These are phyloP conservation scores for Aureobasidium namibiae DNA, from an alignment of 2,329 filamentous ascomycete genomes.

Conservation along the genomic window DNA sequence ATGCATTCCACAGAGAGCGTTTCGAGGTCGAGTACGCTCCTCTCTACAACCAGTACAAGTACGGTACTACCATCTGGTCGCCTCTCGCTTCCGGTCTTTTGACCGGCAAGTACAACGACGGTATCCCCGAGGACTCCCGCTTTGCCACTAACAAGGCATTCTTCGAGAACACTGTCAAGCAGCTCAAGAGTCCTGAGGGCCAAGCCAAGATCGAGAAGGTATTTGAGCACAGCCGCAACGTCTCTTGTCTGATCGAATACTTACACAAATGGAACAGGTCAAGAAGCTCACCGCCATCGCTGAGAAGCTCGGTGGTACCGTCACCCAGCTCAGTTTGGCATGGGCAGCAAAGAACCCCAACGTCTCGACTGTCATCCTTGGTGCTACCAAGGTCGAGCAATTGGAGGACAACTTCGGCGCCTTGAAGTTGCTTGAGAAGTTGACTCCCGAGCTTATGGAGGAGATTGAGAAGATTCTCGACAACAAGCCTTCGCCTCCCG, in stretches of 20 bases:
- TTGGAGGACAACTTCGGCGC: constrained; percentile 43
- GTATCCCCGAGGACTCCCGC: constrained; percentile 52
- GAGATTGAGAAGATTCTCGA: constrained; percentile 37
- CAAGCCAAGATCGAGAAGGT: constrained; percentile 47
- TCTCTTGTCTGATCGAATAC: background rate
- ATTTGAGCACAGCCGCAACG: background rate
- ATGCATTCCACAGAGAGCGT: constrained; percentile 48
- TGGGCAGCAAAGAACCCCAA: constrained; percentile 53
- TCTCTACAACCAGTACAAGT: constrained; percentile 48
- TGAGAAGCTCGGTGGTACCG: constrained; percentile 40
- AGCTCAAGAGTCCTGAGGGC: constrained; percentile 41
- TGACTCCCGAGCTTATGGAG: constrained; percentile 32
- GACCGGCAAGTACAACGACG: constrained; percentile 58
- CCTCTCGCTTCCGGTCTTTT: constrained; percentile 50
- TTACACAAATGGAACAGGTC: constrained; percentile 28
- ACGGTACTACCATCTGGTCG: constrained; percentile 50
- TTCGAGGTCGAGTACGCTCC: constrained; percentile 55
- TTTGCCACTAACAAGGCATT: constrained; percentile 51
- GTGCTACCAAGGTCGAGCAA: constrained; percentile 43
- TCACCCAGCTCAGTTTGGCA: constrained; percentile 48
- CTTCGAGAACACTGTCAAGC: constrained; percentile 49
- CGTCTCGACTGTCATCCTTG: constrained; percentile 49
- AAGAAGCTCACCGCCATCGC: constrained; percentile 44
- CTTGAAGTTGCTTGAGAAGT: constrained; percentile 32
- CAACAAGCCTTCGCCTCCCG: constrained; percentile 30